These are phyloP conservation scores for Picea abies DNA, from an alignment of 83 land plant genomes.

Conservation along the genomic window DNA sequence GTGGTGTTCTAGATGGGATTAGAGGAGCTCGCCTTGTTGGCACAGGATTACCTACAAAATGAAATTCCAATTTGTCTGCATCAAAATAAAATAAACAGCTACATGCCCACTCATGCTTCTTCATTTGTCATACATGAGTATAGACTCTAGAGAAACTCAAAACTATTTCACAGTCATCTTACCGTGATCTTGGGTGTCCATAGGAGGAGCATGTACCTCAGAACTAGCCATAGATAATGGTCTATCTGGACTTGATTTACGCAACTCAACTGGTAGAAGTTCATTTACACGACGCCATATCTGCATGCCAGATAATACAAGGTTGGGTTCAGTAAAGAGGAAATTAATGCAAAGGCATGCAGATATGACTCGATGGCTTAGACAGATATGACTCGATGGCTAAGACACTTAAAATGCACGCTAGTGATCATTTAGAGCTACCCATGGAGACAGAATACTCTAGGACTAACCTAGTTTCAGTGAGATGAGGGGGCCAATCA, in stretches of 20 bases:
- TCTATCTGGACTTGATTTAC: constrained; percentile 76
- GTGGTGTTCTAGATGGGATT: constrained; percentile 76
- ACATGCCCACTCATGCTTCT: not conserved
- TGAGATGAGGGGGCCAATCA: constrained; percentile 93
- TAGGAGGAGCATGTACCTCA: constrained; percentile 26
- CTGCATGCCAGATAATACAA: constrained; percentile 41
- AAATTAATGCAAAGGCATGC: constrained; percentile 20
- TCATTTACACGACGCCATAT: constrained; percentile 95
- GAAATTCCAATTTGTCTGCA: constrained; percentile 15
- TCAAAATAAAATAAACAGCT: not conserved
- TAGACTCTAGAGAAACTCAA: not conserved
- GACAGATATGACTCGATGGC: constrained; percentile 4
- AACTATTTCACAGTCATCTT: constrained; percentile 10
- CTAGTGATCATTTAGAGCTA: constrained; percentile 10
- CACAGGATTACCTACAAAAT: constrained; percentile 17
- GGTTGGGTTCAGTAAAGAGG: not conserved
- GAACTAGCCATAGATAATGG: constrained; percentile 33
- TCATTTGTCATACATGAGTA: not conserved
- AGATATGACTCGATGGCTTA: constrained; percentile 8
- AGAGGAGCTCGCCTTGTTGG: constrained; percentile 27
- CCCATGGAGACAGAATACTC: constrained; percentile 32
- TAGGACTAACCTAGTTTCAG: constrained; percentile 97
- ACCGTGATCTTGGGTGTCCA: constrained; percentile 45
- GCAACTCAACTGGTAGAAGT: constrained; percentile 62
- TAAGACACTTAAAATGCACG: not conserved